Percentiles rank a stretch among this genome's conserved stretches.
Evolutionary conservation across 305 asterid species (phyloP).

Genomic region (Rubia peregrina): DNA sequence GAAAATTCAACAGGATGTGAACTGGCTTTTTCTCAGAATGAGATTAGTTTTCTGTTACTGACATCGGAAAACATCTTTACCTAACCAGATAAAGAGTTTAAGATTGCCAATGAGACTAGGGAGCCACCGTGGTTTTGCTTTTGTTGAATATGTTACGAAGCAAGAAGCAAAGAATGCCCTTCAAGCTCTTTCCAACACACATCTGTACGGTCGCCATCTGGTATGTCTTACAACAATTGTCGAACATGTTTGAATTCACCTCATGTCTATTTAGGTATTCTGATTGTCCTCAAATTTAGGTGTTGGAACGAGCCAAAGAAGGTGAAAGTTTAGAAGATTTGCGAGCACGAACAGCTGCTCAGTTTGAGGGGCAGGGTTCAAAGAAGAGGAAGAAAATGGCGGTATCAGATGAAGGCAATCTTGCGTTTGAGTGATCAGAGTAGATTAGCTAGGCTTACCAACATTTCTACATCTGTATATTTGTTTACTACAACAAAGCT

Average conservation of each 20-base stretch:
- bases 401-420: constrained; percentile 46
- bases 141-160: constrained; percentile 75
- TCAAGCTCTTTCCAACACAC: constrained; percentile 65
- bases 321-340: constrained; percentile 84
- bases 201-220: constrained; percentile 94
- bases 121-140: constrained; percentile 90
- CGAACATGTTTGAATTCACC: background rate
- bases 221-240: constrained; percentile 35
- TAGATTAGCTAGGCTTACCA: constrained; percentile 19
- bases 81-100: constrained; percentile 67
- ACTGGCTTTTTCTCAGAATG: background rate
- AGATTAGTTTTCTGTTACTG: background rate
- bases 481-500: background rate
- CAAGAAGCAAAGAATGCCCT: constrained; percentile 89
- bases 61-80: background rate
- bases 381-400: constrained; percentile 59
- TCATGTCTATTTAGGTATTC: background rate
- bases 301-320: constrained; percentile 88
- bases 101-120: constrained; percentile 73
- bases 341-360: constrained; percentile 77
- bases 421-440: constrained; percentile 36
- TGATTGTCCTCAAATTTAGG: constrained; percentile 38
- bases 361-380: constrained; percentile 39
- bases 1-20: background rate
- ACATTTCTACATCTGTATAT: background rate